Evolutionary conservation across 2,329 filamentous ascomycete genomes (phyloP), one percentile per base, ranked within the genome.

Genomic region (Cucurbitaria berberidis): DNA sequence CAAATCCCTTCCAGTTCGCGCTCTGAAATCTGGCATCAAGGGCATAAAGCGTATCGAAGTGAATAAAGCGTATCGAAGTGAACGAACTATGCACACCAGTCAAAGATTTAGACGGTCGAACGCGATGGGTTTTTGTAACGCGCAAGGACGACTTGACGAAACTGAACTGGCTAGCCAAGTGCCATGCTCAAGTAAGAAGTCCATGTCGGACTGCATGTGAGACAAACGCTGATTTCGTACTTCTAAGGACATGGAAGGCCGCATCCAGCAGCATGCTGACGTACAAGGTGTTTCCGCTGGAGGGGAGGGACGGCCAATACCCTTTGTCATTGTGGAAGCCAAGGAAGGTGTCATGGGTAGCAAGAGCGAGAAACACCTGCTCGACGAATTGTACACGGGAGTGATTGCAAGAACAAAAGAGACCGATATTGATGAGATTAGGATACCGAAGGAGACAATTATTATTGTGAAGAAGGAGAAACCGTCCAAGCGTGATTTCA

Each of bases 11-110:
- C 42, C 55, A 60, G 32, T 50, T 59, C 5, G 60, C 71, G 2
- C 77, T 74, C 36, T 61, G 57, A 54, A 67, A 64, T 27, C 45
- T 56, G 1, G 36, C 11, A 48, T 45, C 45, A 72, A 67, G 0
- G 56, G 72, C 9, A 36, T 60, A 1, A 44, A 68, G 3, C 68
- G 65, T 30, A 76, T 74, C 30, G 60, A 59, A 5, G 76, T 74
- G 19, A 68, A 66, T 15, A 76, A 78, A 41, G 3, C 68, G 65
- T 30, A 76, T 74, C 30, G 60, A 59, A 5, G 76, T 74, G 19
- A 68, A 66, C 15, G 76, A 78, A 41, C 53, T 78, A 0, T 77
- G 62, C 67, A 32, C 52, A 55, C 21, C 63, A 35, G 13, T 75
- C 70, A 56, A 47, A 32, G 64, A 62, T 27, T 21, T 21, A n/a